These are phyloP conservation scores for Coemansia sp. DNA, from an alignment of 192 early-diverging fungal species.

Conservation along the genomic window DNA sequence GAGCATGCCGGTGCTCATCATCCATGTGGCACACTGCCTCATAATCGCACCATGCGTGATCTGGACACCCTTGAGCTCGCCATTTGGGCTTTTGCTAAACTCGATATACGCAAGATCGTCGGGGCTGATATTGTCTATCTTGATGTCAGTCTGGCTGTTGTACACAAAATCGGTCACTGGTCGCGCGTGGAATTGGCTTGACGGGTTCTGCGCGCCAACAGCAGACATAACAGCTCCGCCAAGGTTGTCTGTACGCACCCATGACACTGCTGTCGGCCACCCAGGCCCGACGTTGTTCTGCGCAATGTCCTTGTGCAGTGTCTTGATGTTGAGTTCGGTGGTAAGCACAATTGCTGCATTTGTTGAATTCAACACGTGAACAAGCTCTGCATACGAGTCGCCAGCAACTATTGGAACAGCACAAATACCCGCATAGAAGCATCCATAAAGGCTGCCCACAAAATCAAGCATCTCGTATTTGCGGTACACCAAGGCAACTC, in stretches of 20 bases:
- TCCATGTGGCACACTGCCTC: constrained; percentile 60
- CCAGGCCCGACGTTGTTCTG: constrained; percentile 55
- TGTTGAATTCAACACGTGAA: constrained; percentile 71
- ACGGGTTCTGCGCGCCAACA: constrained; percentile 27
- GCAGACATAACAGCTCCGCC: constrained; percentile 59
- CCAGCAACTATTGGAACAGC: constrained; percentile 84
- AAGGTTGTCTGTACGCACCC: constrained; percentile 84
- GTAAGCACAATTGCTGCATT: constrained; percentile 72
- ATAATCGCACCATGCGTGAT: constrained; percentile 77
- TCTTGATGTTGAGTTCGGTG: constrained; percentile 74
- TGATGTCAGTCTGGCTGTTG: constrained; percentile 20
- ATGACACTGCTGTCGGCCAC: constrained; percentile 68
- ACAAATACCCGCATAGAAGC: constrained; percentile 76
- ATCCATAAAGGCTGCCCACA: constrained; percentile 77
- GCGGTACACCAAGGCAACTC: constrained; percentile 76
- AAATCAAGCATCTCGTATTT: constrained; percentile 83
- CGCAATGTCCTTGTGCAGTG: constrained; percentile 71
- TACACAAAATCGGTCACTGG: constrained; percentile 10
- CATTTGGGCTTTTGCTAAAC: constrained; percentile 79
- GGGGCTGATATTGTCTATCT: constrained; percentile 21
- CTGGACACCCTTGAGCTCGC: constrained; percentile 82
- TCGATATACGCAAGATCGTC: constrained; percentile 81
- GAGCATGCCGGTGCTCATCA: constrained; percentile 49
- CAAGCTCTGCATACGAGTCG: constrained; percentile 77
- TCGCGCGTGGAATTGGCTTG: constrained; percentile 28